Evolutionary conservation across 257 asterid genomes (phyloP).

Genomic region (Primulina huaijiensis): DNA sequence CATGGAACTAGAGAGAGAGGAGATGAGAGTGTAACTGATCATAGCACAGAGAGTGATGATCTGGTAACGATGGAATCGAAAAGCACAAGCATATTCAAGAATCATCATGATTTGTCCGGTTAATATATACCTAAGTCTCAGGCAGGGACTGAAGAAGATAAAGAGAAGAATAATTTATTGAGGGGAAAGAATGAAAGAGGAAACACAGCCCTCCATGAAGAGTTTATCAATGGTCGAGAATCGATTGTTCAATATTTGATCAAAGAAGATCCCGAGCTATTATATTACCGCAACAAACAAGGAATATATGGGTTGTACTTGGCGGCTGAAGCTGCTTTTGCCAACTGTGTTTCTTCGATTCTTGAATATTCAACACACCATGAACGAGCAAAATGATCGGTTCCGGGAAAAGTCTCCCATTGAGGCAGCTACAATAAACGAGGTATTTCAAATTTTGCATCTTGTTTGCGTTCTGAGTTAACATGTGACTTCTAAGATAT

Average conservation of each 20-base stretch:
- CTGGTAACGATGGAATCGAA: neutral
- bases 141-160: neutral
- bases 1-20: neutral
- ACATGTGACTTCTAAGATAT: neutral
- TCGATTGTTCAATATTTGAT: conserved; percentile 23
- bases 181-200: conserved; percentile 21
- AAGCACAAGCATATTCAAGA: conserved; percentile 1
- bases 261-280: conserved; percentile 12
- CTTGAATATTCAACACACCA: neutral
- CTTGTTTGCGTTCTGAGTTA: no score
- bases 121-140: neutral
- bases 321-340: conserved; percentile 36
- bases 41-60: neutral
- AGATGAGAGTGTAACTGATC: neutral
- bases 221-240: conserved; percentile 8
- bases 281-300: conserved; percentile 16
- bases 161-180: neutral
- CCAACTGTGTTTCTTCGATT: conserved; percentile 11
- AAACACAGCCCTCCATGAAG: conserved; percentile 34
- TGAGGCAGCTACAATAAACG: conserved; percentile 13
- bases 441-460: conserved; percentile 15
- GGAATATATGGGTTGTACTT: conserved; percentile 29
- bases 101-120: neutral
- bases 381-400: neutral
- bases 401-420: conserved; percentile 26